A percentile compares a stretch with the other conserved stretches of the same genome.
phyloP scores from a whole-genome alignment of 2,329 filamentous ascomycete genomes.

The Teratosphaeria destructans region DNA sequence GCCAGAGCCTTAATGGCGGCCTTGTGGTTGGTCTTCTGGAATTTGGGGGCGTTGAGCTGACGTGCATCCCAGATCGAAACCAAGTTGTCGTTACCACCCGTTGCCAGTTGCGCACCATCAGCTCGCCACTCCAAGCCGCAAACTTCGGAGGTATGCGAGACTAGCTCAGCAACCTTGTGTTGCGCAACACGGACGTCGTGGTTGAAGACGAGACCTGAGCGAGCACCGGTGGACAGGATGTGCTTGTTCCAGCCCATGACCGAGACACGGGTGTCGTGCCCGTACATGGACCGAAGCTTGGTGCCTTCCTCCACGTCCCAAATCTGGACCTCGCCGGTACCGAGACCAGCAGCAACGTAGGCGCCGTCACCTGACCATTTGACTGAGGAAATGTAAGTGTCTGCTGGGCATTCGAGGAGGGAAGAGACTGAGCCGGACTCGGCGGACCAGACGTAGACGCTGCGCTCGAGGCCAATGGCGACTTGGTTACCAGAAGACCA shows the following conservation, averaged over 20 bases:
- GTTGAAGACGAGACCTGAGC: slow-evolving; percentile 93
- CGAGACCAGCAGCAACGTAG: slow-evolving; percentile 90
- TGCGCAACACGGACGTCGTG: slow-evolving; percentile 95
- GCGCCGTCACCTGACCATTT: slow-evolving; percentile 98
- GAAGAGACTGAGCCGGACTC: slow-evolving; percentile 83
- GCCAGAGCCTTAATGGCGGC: slow-evolving; percentile 95
- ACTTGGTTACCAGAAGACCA: slow-evolving; percentile 98
- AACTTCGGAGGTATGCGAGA: slow-evolving; percentile 94
- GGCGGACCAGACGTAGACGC: slow-evolving; percentile 97
- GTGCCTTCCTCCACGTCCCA: slow-evolving; percentile 94
- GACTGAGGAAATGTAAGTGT: slow-evolving; percentile 95
- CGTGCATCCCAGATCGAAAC: slow-evolving; percentile 99
- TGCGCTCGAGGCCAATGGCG: slow-evolving; percentile 91
- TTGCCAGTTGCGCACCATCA: slow-evolving; percentile 92
- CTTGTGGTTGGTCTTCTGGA: slow-evolving; percentile 99
- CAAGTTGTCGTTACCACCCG: slow-evolving; percentile 96
- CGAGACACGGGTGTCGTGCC: slow-evolving; percentile 90
- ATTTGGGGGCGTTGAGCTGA: slow-evolving; percentile 85
- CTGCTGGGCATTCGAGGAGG: slow-evolving; percentile 73
- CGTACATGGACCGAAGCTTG: slow-evolving; percentile 97
- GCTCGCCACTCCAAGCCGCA: slow-evolving; percentile 97
- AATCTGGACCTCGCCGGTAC: slow-evolving; percentile 94
- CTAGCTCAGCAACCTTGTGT: slow-evolving; percentile 95
- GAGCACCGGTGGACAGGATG: slow-evolving; percentile 84
- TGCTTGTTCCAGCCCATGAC: slow-evolving; percentile 99